Evolutionary conservation across 106 monocot species (phyloP), one percentile per base, ranked within the genome.

Genomic region (Xerophyta viscosa): DNA sequence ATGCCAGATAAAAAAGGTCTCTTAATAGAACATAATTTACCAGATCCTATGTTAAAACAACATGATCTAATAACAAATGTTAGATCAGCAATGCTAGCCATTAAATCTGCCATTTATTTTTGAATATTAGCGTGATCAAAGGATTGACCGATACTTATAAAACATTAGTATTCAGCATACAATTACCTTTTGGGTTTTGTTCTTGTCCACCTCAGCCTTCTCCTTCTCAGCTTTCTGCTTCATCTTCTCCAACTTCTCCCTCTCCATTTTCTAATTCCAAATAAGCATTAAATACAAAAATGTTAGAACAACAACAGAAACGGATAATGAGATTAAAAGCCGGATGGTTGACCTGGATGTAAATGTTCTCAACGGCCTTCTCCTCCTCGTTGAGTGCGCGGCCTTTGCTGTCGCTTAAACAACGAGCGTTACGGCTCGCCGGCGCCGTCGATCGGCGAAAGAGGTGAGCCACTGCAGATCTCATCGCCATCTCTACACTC

Each of bases 281-380:
- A 46, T 46, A 28, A 46, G 8, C n/a, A 46, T 18, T 18, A 14
- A 46, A 46, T 46, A 7, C 10, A 46, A 1, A 14, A 46, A 46
- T 6, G 20, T 19, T 7, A 46, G 13, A 6, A 19, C 2, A 46
- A 46, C 46, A 46, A 14, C 20, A 46, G 9, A 46, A 19, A 19
- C 17, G 20, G 46, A 19, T 18, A 17, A 14, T 46, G 31, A 31
- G 28, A 29, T n/a, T 29, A 18, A 42, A 8, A 47, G 24, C 46
- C 56, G 28, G 54, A 21, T 54, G 14, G 24, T 1, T 29, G 43
- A 82, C 82, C 82, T 82, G 72, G 63, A 82, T 77, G 77, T 65
- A 82, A 29, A 82, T 67, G 61, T 82, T 82, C 82, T 82, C 82
- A 12, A 72, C 82, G 13, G 82, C 82, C 68, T 73, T 77, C 65